These are phyloP conservation scores for Venturia carpophila DNA, from an alignment of 2,329 filamentous ascomycete genomes.

Conservation along the genomic window DNA sequence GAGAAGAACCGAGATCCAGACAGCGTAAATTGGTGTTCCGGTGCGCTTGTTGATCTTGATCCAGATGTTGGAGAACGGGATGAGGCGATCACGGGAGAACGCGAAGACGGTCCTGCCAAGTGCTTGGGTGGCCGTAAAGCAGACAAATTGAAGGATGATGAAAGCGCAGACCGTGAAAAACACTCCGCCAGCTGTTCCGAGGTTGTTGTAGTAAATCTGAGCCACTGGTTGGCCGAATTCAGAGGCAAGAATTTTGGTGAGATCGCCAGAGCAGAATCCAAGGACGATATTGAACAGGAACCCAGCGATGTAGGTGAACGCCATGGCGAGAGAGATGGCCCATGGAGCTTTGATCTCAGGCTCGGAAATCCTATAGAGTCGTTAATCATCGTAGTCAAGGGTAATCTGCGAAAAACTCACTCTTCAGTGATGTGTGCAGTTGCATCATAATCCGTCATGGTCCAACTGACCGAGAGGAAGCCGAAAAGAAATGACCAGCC, in stretches of 20 bases:
- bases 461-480: slow-evolving; percentile 53
- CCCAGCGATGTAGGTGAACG: slow-evolving; percentile 48
- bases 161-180: slow-evolving; percentile 50
- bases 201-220: slow-evolving; percentile 51
- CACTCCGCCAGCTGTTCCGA: slow-evolving; percentile 46
- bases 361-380: slow-evolving; percentile 31
- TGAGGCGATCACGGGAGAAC: slow-evolving; percentile 46
- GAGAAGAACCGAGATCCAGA: slow-evolving; percentile 49
- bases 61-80: slow-evolving; percentile 43
- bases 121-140: slow-evolving; percentile 50
- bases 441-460: slow-evolving; percentile 50
- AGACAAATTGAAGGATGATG: slow-evolving; percentile 52
- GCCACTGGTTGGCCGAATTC: slow-evolving; percentile 47
- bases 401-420: not conserved
- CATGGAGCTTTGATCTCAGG: slow-evolving; percentile 47
- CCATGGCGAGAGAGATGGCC: slow-evolving; percentile 49
- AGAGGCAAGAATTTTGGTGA: slow-evolving; percentile 38
- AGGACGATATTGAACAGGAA: slow-evolving; percentile 53
- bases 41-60: slow-evolving; percentile 43
- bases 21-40: slow-evolving; percentile 45
- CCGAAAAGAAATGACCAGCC: slow-evolving; percentile 54
- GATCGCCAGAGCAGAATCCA: slow-evolving; percentile 50
- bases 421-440: slow-evolving; percentile 29
- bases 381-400: not conserved
- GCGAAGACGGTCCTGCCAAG: slow-evolving; percentile 48